Evolutionary conservation across 805 yeast genomes (phyloP), one percentile per base, ranked within the genome.

Genomic region (Pichia heedii): DNA sequence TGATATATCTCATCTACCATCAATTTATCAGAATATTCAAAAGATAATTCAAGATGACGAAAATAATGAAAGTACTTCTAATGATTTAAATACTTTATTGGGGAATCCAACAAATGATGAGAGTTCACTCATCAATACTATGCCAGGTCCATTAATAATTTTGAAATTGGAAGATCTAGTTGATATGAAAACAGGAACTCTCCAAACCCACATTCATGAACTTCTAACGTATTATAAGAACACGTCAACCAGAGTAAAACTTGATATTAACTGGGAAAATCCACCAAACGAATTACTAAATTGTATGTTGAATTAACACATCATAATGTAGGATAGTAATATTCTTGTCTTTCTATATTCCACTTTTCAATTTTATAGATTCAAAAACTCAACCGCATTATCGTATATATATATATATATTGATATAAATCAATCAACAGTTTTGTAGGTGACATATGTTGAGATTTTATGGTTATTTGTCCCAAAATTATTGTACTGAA

Each of bases 381-480:
- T n/a, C n/a, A n/a, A n/a, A n/a, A n/a, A n/a, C n/a, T n/a, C n/a
- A n/a, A n/a, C n/a, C n/a, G n/a, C n/a, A n/a, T n/a, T n/a, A n/a
- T n/a, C n/a, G n/a, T n/a, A n/a, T n/a, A n/a, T n/a, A 24, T 24
- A 24, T 24, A 24, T 24, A 24, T 10, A 10, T 24, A 24, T 3
- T 24, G 9, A 24, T 24, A 24, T 6, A 3, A 24, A 24, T 24
- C 12, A 24, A 24, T 54, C 52, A 26, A 40, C 41, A 18, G 69
- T 47, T 40, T 67, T 71, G 57, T 81, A 80, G 39, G 76, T 76
- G 3, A 88, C 96, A 39, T 74, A 62, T 0, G 95, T 79, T 12
- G 83, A 86, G 13, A 88, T 79, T 41, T 74, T 71, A 58, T 85
- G 94, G 22, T 74, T 68, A 40, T 69, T 70, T 0, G 96, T 87